Base-by-base conservation (phyloP, 345 rosid species). In the Moricandia moricandioides region DNA sequence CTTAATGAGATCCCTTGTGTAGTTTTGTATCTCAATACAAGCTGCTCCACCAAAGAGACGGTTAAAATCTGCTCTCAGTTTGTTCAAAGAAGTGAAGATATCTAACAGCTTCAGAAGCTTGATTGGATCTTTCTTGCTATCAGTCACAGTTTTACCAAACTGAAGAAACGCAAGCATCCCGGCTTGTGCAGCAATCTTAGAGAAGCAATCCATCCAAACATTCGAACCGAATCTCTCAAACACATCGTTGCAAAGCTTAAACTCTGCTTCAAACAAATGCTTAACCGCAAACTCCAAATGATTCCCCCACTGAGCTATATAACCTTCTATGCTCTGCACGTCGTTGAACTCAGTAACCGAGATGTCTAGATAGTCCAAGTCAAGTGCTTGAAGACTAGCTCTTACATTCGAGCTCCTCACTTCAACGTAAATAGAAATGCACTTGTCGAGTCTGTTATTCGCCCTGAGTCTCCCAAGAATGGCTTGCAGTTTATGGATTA, bases 251-350 rank as follows among this genome's bases (percentile, higher is more conserved):
- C 99, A 92, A 52, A 96, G 93, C 76, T 87, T 89, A 79, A 85
- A 92, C 79, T 96, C 99, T 1, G 94, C 99, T 82, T 96, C 99
- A 30, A 96, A 89, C 83, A 96, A 78, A 86, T 92, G 97, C 82
- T 96, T 96, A 67, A 96, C 99, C 0, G 99, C 99, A 84, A 96
- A 96, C 86, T 92, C 99, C 80, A 96, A 83, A 91, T 96, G 98
- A 73, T 77, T 91, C 26, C 98, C 98, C 99, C 99, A 96, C 69
- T 88, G 93, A 7, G 86, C 88, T 49, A 92, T 88, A 70, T 91
- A 88, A 9, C 83, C 87, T 71, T 95, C 98, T 73, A 95, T 95
- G 82, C 90, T 87, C 85, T 92, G 98, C 66, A 91, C 97, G 60
- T 91, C 86, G 40, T 88, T 91, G 82, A 87, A 92, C 79, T 96